Conservation (phyloP, 257 asterid genomes). For the Craterostigma plantagineum region DNA sequence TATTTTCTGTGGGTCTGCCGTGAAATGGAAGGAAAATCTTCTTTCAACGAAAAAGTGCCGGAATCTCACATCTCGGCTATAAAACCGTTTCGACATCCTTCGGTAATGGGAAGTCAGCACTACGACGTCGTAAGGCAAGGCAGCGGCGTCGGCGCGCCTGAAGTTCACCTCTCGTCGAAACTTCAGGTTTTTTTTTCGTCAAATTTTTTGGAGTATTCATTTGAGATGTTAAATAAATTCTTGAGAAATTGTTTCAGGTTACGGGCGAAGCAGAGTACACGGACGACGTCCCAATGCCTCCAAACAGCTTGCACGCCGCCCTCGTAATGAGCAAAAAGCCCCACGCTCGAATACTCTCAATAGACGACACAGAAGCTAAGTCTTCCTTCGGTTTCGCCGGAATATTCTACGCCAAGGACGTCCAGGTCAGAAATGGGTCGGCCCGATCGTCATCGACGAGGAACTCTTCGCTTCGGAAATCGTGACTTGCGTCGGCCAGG, state of each 20-base stretch:
- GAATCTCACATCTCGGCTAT: constrained; percentile 62
- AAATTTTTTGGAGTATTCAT: too few species aligned
- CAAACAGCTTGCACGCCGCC: constrained; percentile 70
- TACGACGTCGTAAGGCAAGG: constrained; percentile 61
- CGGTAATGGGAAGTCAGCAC: constrained; percentile 46
- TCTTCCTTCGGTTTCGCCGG: constrained; percentile 72
- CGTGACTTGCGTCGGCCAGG: constrained; percentile 97
- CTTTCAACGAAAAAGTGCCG: constrained; percentile 33
- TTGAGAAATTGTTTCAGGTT: constrained; percentile 66
- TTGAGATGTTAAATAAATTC: too few species aligned
- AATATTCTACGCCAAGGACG: constrained; percentile 52
- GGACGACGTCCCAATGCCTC: constrained; percentile 88
- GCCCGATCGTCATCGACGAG: constrained; percentile 62
- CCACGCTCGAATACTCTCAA: constrained; percentile 64
- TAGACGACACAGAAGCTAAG: constrained; percentile 62
- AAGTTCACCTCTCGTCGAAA: constrained; percentile 70
- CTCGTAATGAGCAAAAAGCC: constrained; percentile 70
- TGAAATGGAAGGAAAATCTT: constrained; percentile 43
- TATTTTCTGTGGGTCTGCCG: constrained; percentile 81
- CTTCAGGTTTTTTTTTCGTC: constrained; percentile 96
- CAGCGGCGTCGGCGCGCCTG: constrained; percentile 77
- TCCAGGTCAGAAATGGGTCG: constrained; percentile 54
- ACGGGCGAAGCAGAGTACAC: constrained; percentile 97
- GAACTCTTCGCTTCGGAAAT: constrained; percentile 61
- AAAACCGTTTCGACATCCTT: constrained; percentile 42